A percentile compares a stretch with the other conserved stretches of the same genome.
Conservation (phyloP, 352 stramenopile species). For the Halophytophthora batemanensis region DNA sequence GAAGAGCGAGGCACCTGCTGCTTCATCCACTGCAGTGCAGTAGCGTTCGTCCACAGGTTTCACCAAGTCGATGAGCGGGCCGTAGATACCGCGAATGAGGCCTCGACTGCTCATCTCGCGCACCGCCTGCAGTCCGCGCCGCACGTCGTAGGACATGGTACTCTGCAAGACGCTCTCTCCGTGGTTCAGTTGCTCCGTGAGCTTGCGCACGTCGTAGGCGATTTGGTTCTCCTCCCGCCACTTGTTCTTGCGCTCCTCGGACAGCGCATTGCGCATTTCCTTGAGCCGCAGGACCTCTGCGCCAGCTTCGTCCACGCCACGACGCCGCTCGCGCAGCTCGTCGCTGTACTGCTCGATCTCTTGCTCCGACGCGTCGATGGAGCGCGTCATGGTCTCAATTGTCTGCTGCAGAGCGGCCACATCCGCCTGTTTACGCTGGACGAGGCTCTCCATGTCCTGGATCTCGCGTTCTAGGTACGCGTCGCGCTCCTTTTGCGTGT, state of each 20-base stretch:
- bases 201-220: constrained; percentile 66
- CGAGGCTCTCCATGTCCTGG: constrained; percentile 56
- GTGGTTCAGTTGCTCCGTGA: constrained; percentile 64
- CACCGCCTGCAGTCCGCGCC: constrained; percentile 78
- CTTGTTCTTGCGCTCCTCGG: constrained; percentile 76
- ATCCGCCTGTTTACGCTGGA: constrained; percentile 60
- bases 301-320: constrained; percentile 48
- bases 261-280: constrained; percentile 73
- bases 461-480: constrained; percentile 73
- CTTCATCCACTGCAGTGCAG: constrained; percentile 94
- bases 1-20: constrained; percentile 95
- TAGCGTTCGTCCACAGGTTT: constrained; percentile 87
- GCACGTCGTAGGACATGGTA: constrained; percentile 86
- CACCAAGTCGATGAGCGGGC: constrained; percentile 97
- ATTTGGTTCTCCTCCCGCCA: constrained; percentile 83
- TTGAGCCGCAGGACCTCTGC: constrained; percentile 65
- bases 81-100: constrained; percentile 84
- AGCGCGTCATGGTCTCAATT: constrained; percentile 39
- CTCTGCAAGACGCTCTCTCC: constrained; percentile 79
- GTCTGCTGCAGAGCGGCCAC: constrained; percentile 32
- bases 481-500: constrained; percentile 91
- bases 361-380: constrained; percentile 42
- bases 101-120: constrained; percentile 85
- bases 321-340: constrained; percentile 53
- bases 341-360: constrained; percentile 41